Base-by-base conservation (phyloP, 306 rosid species). In the Lathyrus aphaca region DNA sequence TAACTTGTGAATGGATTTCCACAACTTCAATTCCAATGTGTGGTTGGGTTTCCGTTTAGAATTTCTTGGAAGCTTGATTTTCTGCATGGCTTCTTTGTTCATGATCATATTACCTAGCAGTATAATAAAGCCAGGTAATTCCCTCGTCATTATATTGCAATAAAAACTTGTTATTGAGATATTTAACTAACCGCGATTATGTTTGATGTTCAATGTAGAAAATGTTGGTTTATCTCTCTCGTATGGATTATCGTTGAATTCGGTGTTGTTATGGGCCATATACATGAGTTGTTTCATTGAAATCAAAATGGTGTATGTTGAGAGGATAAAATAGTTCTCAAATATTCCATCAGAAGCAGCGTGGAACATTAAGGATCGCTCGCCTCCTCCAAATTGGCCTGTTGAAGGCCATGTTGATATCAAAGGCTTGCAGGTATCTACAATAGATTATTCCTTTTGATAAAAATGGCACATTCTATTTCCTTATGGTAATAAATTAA, bases 21-120 rank as follows among this genome's bases (percentile, higher is more conserved):
- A 94, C 86, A 94, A 90, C 80, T 80, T 74, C 66, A 88, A 96
- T 21, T 81, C 99, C 57, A 94, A 94, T 68, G 99, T 82, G 71
- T 94, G 99, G 99, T 77, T 94, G 77, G 97, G 97, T 40, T 94
- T 91, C 78, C 96, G 99, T 35, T 74, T 89, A 59, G 99, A 94
- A 78, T 72, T 86, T 37, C 90, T 94, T 29, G 99, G 99, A 62
- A 82, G 95, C 82, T 17, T 86, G 19, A 76, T 94, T 14, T 86
- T 87, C 32, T 94, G 99, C 77, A 4, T 60, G 44, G 91, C 97
- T 61, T 78, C 99, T 16, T 6, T 87, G 84, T 94, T 94, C 86
- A 85, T 94, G 99, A 82, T 94, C 87, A 1, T 87, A 64, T 76
- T 94, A 69, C 99, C 99, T 6, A 91, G 95, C 91, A 85, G 58